Evolutionary conservation across 2,329 filamentous ascomycete genomes (phyloP).

Genomic region (Clonostachys chloroleuca): DNA sequence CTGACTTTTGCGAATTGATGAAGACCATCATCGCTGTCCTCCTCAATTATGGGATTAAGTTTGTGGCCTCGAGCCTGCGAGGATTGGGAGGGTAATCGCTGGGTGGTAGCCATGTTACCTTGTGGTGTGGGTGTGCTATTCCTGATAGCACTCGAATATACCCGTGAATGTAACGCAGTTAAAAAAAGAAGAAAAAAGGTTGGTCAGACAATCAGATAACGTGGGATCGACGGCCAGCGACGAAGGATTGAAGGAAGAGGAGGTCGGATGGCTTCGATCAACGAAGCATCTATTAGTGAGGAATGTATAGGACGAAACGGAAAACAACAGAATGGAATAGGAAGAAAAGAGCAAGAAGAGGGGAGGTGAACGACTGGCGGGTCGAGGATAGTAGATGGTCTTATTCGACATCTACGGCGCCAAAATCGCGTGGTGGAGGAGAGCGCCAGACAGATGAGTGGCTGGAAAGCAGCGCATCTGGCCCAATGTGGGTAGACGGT

Average conservation of each 20-base stretch:
- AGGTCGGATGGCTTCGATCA: conserved; percentile 39
- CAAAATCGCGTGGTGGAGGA: too few relatives aligned
- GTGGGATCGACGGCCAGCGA: conserved; percentile 27
- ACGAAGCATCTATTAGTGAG: conserved; percentile 29
- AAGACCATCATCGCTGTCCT: conserved; percentile 36
- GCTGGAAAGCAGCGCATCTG: too few relatives aligned
- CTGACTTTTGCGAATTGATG: conserved; percentile 4
- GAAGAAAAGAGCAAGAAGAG: conserved; percentile 22
- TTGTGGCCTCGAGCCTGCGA: conserved; percentile 52
- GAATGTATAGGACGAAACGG: conserved; percentile 16
- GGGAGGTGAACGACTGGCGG: conserved; percentile 9
- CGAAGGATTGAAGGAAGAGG: conserved; percentile 16
- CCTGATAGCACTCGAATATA: conserved; percentile 12
- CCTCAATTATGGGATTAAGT: conserved; percentile 65
- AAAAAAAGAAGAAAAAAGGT: conserved; percentile 9
- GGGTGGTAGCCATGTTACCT: conserved; percentile 42
- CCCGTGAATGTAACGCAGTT: background rate
- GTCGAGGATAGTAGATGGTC: conserved; percentile 6
- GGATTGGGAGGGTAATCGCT: conserved; percentile 18
- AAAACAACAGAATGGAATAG: conserved; percentile 20
- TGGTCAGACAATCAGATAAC: conserved; percentile 1
- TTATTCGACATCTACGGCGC: conserved; percentile 3
- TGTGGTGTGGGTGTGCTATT: conserved; percentile 16
- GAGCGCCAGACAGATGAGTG: too few relatives aligned
- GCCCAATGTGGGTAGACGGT: too few relatives aligned